Evolutionary conservation across 805 yeast genomes (phyloP).

Genomic region (Yamadazyma insecticola): DNA sequence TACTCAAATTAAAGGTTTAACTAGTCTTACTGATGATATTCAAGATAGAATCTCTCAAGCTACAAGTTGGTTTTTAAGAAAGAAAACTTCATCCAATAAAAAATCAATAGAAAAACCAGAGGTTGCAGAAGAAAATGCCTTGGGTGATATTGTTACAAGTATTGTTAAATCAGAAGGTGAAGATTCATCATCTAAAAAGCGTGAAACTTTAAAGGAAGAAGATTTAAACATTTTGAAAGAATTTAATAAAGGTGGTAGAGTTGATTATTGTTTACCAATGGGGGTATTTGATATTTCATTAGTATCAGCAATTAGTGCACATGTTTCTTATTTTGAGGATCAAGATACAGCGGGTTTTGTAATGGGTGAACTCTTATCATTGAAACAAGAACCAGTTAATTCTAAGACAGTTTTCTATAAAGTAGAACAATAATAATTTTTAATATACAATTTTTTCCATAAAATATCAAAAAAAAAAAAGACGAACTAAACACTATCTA

Average conservation of each 20-base stretch:
- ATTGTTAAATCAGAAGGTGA: conserved; percentile 15
- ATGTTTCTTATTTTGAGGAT: conserved; percentile 84
- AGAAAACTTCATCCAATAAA: conserved; percentile 5
- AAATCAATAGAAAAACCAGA: too few relatives aligned
- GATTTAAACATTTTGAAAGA: conserved; percentile 33
- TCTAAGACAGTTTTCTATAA: conserved; percentile 25
- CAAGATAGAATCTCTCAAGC: conserved; percentile 32
- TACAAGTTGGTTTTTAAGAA: conserved; percentile 28
- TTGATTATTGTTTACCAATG: conserved; percentile 77
- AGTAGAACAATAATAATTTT: conserved; percentile 4
- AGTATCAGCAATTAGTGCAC: conserved; percentile 81
- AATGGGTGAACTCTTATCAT: conserved; percentile 48
- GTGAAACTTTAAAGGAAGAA: conserved; percentile 20
- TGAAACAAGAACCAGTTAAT: conserved; percentile 17
- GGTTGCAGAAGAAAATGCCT: conserved; percentile 28
- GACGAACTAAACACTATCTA: background rate
- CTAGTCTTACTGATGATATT: conserved; percentile 34
- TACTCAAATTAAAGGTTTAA: conserved; percentile 41
- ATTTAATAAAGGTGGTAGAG: conserved; percentile 68
- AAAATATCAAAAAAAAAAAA: background rate
- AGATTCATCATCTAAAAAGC: conserved; percentile 11
- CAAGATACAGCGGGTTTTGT: conserved; percentile 78
- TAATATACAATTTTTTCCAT: background rate
- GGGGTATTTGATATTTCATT: conserved; percentile 77
- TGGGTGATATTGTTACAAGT: conserved; percentile 36